Conservation (phyloP, 2,329 filamentous ascomycete species). For the Cadophora gregata region DNA sequence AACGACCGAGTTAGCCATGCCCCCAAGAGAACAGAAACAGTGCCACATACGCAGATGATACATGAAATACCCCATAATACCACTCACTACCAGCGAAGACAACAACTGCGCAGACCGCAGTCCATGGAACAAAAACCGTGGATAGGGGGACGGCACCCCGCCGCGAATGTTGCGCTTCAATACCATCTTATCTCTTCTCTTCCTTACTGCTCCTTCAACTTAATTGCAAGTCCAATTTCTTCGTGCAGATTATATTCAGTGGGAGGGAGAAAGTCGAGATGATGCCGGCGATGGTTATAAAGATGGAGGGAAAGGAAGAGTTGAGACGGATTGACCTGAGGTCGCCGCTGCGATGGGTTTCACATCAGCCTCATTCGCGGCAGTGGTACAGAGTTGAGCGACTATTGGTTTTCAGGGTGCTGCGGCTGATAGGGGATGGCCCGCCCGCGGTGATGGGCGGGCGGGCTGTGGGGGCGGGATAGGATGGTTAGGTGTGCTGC, state of each 20-base stretch:
- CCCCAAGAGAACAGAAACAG: not conserved
- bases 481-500: not conserved
- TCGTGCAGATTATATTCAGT: not conserved
- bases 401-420: not conserved
- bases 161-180: slow-evolving; percentile 39
- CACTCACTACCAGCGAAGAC: slow-evolving; percentile 36
- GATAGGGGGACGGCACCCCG: slow-evolving; percentile 41
- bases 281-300: not conserved
- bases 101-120: slow-evolving; percentile 38
- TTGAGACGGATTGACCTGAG: not conserved
- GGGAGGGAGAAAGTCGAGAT: not conserved
- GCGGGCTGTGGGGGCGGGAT: slow-evolving; percentile 1
- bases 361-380: slow-evolving; percentile 11
- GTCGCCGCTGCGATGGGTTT: not conserved
- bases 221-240: not conserved
- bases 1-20: slow-evolving; percentile 2
- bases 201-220: slow-evolving; percentile 1
- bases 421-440: not conserved
- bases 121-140: slow-evolving; percentile 39
- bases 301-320: not conserved
- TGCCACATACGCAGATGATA: slow-evolving; percentile 38
- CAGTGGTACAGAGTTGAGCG: not conserved
- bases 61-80: slow-evolving; percentile 42
- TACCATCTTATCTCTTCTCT: slow-evolving; percentile 40
- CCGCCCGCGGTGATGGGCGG: not conserved